A percentile compares a stretch with the other conserved stretches of the same genome.
These are phyloP conservation scores for Cryptomeria japonica DNA, from an alignment of 75 land plant species.

Conservation along the genomic window DNA sequence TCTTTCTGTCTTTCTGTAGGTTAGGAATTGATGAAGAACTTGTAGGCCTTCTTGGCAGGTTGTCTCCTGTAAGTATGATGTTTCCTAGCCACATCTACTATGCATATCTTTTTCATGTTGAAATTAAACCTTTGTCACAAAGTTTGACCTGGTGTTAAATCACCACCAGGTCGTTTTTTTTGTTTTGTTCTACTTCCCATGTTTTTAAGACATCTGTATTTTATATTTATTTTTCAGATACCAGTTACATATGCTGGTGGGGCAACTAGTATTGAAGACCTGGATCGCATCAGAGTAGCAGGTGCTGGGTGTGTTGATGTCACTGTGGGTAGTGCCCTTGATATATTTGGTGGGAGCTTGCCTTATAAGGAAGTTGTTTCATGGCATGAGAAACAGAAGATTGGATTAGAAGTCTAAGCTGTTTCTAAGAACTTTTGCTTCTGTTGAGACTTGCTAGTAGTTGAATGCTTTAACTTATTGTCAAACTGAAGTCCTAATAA, in stretches of 20 bases:
- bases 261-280: slow-evolving; percentile 70
- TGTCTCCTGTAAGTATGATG: slow-evolving; percentile 70
- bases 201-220: background rate
- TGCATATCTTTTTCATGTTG: background rate
- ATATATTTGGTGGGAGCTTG: slow-evolving; percentile 89
- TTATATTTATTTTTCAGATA: slow-evolving; percentile 53
- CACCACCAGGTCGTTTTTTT: too few species aligned
- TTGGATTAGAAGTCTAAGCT: background rate
- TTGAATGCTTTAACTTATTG: background rate
- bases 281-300: slow-evolving; percentile 75
- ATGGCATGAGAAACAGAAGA: slow-evolving; percentile 73
- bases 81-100: background rate
- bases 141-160: background rate
- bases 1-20: slow-evolving; percentile 42
- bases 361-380: slow-evolving; percentile 78
- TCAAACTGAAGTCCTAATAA: background rate
- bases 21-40: slow-evolving; percentile 98
- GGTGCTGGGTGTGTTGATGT: slow-evolving; percentile 84
- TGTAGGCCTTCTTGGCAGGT: slow-evolving; percentile 76
- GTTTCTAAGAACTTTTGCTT: background rate
- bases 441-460: background rate
- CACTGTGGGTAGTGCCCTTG: slow-evolving; percentile 94
- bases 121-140: background rate
- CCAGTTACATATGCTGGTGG: slow-evolving; percentile 99
- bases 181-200: background rate